phyloP scores from a whole-genome alignment of 768 basidiomycete genomes.

The Dioszegia crocea region DNA sequence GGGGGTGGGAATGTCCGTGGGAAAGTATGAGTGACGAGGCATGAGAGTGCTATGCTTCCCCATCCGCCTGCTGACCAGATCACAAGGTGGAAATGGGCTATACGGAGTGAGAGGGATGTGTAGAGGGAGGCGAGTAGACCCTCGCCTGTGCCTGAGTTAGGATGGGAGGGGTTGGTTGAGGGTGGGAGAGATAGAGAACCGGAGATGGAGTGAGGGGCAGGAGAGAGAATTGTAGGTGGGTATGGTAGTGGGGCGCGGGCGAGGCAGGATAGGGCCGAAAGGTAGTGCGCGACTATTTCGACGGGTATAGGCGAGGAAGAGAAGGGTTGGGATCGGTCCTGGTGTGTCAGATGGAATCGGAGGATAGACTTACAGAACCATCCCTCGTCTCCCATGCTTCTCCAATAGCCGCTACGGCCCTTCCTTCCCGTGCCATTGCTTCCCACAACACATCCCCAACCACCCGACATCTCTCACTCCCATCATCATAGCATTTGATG shows the following conservation, averaged over 20 bases:
- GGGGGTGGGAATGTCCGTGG: slow-evolving; percentile 34
- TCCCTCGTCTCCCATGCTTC: slow-evolving; percentile 65
- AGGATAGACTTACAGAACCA: slow-evolving; percentile 25
- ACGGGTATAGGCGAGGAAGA: slow-evolving; percentile 22
- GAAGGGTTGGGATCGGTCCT: slow-evolving; percentile 33
- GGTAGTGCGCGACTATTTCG: slow-evolving; percentile 29
- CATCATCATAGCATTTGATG: slow-evolving; percentile 78
- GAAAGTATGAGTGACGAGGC: slow-evolving; percentile 30
- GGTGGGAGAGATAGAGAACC: slow-evolving; percentile 52
- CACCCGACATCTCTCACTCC: slow-evolving; percentile 68
- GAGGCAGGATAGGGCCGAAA: slow-evolving; percentile 32
- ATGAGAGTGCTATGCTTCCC: slow-evolving; percentile 40
- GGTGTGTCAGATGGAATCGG: neutral
- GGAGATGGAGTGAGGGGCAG: slow-evolving; percentile 49
- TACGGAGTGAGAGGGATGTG: slow-evolving; percentile 30
- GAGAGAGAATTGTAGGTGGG: slow-evolving; percentile 37
- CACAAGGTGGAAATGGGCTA: slow-evolving; percentile 36
- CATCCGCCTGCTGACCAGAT: slow-evolving; percentile 42
- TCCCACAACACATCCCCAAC: slow-evolving; percentile 81
- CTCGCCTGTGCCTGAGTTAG: slow-evolving; percentile 30
- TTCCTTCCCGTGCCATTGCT: slow-evolving; percentile 78
- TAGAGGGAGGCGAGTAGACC: slow-evolving; percentile 40
- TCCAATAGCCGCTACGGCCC: slow-evolving; percentile 71
- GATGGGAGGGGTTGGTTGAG: slow-evolving; percentile 37
- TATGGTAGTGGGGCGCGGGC: slow-evolving; percentile 34